Conservation (phyloP, 2,329 filamentous ascomycete species). For the Botryosphaeria dothidea region DNA sequence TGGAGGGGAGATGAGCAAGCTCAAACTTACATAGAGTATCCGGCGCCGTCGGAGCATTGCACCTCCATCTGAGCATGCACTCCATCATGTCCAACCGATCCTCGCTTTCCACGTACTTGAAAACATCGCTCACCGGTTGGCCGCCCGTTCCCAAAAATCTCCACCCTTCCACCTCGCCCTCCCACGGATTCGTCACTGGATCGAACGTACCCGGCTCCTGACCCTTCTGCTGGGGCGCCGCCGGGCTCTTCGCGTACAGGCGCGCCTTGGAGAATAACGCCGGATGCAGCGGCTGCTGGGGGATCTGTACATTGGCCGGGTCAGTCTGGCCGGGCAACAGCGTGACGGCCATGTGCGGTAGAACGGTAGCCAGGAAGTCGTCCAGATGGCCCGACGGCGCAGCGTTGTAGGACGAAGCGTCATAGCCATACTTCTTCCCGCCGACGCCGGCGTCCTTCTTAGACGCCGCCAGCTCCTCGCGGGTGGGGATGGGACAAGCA, state of each 20-base stretch:
- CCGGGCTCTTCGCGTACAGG: conserved; percentile 60
- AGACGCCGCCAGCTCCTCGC: conserved; percentile 46
- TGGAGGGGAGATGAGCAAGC: background rate
- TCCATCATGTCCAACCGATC: conserved; percentile 89
- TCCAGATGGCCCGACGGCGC: conserved; percentile 82
- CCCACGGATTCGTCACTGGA: conserved; percentile 88
- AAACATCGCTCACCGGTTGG: conserved; percentile 91
- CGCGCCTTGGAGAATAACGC: conserved; percentile 84
- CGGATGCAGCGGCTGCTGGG: conserved; percentile 89
- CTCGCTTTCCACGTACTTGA: conserved; percentile 69
- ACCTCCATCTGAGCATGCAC: conserved; percentile 88
- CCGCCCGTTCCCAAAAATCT: conserved; percentile 82
- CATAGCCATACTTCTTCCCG: conserved; percentile 89
- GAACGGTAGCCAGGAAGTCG: conserved; percentile 74
- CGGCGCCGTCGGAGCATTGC: conserved; percentile 87
- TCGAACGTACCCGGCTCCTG: conserved; percentile 73
- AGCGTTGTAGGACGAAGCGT: conserved; percentile 83
- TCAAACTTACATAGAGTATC: conserved; percentile 89
- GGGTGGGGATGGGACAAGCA: conserved; percentile 46
- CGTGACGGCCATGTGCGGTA: conserved; percentile 86
- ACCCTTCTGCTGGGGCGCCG: conserved; percentile 26
- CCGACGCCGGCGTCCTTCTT: conserved; percentile 43
- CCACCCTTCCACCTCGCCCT: conserved; percentile 88
- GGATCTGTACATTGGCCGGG: conserved; percentile 84
- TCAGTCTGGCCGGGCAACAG: conserved; percentile 82